Evolutionary conservation across 495 filamentous ascomycete genomes (phyloP).

Genomic region (Terfezia boudieri): DNA sequence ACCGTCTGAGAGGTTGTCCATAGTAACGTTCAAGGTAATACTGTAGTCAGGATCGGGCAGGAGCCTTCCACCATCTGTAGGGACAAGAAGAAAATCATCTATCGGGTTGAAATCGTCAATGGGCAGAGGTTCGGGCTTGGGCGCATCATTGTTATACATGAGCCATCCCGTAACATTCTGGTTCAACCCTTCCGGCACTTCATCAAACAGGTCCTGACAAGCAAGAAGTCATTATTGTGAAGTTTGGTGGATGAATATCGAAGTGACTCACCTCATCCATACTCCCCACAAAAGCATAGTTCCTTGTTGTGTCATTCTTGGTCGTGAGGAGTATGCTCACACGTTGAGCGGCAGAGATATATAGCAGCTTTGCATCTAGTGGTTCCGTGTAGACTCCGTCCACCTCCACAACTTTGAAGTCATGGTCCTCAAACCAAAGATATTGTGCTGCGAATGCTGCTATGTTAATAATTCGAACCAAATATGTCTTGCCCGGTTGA

Average conservation of each 20-base stretch:
- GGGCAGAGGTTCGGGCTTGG: constrained; percentile 32
- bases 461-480: constrained; percentile 56
- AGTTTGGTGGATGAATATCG: constrained; percentile 20
- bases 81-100: constrained; percentile 50
- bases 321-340: constrained; percentile 46
- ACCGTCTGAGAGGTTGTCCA: constrained; percentile 51
- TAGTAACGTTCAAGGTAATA: constrained; percentile 40
- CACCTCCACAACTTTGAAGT: constrained; percentile 33
- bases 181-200: constrained; percentile 38
- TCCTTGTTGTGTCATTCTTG: constrained; percentile 37
- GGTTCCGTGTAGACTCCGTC: constrained; percentile 37
- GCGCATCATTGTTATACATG: constrained; percentile 39
- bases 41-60: constrained; percentile 35
- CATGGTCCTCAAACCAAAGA: constrained; percentile 55
- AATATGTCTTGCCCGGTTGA: constrained; percentile 53
- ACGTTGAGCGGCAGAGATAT: constrained; percentile 46
- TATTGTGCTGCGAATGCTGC: constrained; percentile 46
- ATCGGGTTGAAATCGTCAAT: constrained; percentile 40
- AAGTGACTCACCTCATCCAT: constrained; percentile 32
- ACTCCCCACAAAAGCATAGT: constrained; percentile 43
- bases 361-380: constrained; percentile 36
- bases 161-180: constrained; percentile 65
- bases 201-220: constrained; percentile 44
- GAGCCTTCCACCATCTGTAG: constrained; percentile 36
- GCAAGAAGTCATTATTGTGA: background rate